phyloP scores from a whole-genome alignment of 345 rosid species.

The Arabis hirsuta region DNA sequence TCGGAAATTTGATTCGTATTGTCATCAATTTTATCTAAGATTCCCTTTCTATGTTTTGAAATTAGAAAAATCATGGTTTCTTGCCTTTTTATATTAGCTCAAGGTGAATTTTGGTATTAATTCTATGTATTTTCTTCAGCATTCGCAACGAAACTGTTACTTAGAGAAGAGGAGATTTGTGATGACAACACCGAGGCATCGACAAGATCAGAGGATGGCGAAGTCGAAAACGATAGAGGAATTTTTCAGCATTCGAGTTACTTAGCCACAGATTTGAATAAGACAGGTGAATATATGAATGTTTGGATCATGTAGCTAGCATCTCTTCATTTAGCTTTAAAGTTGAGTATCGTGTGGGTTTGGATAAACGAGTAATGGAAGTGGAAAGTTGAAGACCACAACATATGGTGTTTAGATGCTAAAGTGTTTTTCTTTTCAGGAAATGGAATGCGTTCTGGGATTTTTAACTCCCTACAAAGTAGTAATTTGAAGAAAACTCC shows the following conservation, averaged over 20 bases:
- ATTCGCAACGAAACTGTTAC: constrained; percentile 38
- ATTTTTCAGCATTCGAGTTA: background rate
- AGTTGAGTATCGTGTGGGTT: constrained; percentile 9
- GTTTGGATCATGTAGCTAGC: background rate
- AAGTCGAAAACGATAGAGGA: background rate
- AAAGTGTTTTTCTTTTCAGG: constrained; percentile 14
- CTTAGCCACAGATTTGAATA: constrained; percentile 26
- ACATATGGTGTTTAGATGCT: constrained; percentile 7
- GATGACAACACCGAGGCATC: constrained; percentile 37
- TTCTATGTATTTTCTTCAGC: constrained; percentile 29
- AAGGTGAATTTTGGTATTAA: background rate
- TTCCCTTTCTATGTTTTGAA: no score
- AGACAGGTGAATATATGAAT: constrained; percentile 26
- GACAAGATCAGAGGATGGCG: constrained; percentile 18
- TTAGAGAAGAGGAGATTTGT: constrained; percentile 37
- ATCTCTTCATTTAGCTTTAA: no score
- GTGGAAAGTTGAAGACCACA: background rate
- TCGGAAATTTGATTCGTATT: background rate
- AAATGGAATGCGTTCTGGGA: constrained; percentile 42
- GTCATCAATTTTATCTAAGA: background rate
- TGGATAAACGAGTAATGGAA: background rate
- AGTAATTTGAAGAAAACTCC: constrained; percentile 38
- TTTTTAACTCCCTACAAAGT: constrained; percentile 33
- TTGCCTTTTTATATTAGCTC: no score
- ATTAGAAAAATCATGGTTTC: background rate